phyloP scores from a whole-genome alignment of 1,284 basidiomycete genomes.

The Exsudoporus floridanus region DNA sequence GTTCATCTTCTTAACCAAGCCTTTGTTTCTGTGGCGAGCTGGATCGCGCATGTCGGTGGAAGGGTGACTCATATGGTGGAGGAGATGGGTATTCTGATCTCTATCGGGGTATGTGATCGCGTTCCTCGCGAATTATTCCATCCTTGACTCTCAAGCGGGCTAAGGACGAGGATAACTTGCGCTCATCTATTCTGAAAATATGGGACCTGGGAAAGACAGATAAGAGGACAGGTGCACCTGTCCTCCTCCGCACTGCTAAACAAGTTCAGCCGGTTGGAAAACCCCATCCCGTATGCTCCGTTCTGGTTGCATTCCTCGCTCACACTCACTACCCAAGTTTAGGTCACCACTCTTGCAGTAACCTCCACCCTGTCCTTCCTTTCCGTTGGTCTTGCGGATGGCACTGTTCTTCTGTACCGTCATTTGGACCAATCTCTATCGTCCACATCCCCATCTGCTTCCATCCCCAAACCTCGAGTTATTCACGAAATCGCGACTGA shows the following conservation, averaged over 20 bases:
- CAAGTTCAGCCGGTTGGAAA: constrained; percentile 69
- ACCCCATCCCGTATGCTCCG: constrained; percentile 71
- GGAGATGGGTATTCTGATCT: constrained; percentile 74
- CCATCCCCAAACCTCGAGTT: constrained; percentile 77
- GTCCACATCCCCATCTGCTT: constrained; percentile 60
- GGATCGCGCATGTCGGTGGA: constrained; percentile 75
- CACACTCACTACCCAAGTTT: constrained; percentile 4
- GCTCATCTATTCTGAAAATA: constrained; percentile 82
- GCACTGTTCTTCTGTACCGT: constrained; percentile 89
- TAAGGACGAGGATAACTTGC: constrained; percentile 76
- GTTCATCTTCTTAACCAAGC: constrained; percentile 74
- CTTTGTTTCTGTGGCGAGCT: constrained; percentile 71
- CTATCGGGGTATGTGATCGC: constrained; percentile 69
- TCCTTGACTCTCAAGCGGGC: constrained; percentile 6
- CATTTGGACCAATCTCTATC: constrained; percentile 87
- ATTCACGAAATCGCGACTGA: constrained; percentile 80
- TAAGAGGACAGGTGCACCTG: constrained; percentile 66
- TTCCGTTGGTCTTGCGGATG: constrained; percentile 89
- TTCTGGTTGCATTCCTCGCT: not conserved
- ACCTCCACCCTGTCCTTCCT: constrained; percentile 83
- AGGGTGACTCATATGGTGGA: constrained; percentile 85
- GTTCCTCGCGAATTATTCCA: constrained; percentile 1
- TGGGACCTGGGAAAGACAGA: constrained; percentile 84
- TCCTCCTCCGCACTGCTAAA: constrained; percentile 73
- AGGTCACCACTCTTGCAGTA: constrained; percentile 83